These are phyloP conservation scores for Pilasporangium apinafurcum DNA, from an alignment of 352 stramenopile species.

Conservation along the genomic window DNA sequence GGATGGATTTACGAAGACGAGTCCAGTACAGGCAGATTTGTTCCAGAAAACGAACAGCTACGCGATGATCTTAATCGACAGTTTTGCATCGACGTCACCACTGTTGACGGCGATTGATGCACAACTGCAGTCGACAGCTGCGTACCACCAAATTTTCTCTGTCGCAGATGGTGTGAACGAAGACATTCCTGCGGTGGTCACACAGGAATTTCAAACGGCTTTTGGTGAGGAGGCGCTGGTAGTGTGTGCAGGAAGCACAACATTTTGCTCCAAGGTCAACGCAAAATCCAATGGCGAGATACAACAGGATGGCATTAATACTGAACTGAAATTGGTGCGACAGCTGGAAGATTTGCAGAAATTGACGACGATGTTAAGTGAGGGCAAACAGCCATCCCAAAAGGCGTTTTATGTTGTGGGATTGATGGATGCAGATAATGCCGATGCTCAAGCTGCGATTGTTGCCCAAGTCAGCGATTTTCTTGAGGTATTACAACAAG, in stretches of 20 bases:
- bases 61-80: constrained; percentile 26
- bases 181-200: constrained; percentile 19
- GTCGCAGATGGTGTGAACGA: constrained; percentile 3
- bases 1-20: constrained; percentile 6
- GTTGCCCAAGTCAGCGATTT: constrained; percentile 23
- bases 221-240: constrained; percentile 9
- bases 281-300: not conserved
- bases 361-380: constrained; percentile 12
- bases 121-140: constrained; percentile 4
- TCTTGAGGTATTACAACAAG: no score
- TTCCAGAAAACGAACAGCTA: constrained; percentile 26
- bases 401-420: constrained; percentile 32
- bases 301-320: constrained; percentile 3
- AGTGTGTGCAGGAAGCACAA: constrained; percentile 19
- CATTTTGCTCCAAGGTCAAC: constrained; percentile 16
- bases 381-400: constrained; percentile 5
- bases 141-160: constrained; percentile 27
- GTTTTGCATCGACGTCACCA: constrained; percentile 2
- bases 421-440: no score
- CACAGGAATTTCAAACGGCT: constrained; percentile 10
- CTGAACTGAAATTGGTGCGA: constrained; percentile 22
- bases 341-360: constrained; percentile 24
- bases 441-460: constrained; percentile 20
- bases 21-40: constrained; percentile 31
- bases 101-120: constrained; percentile 15